phyloP scores from a whole-genome alignment of 2,329 filamentous ascomycete species.

The Sporothrix humicola region DNA sequence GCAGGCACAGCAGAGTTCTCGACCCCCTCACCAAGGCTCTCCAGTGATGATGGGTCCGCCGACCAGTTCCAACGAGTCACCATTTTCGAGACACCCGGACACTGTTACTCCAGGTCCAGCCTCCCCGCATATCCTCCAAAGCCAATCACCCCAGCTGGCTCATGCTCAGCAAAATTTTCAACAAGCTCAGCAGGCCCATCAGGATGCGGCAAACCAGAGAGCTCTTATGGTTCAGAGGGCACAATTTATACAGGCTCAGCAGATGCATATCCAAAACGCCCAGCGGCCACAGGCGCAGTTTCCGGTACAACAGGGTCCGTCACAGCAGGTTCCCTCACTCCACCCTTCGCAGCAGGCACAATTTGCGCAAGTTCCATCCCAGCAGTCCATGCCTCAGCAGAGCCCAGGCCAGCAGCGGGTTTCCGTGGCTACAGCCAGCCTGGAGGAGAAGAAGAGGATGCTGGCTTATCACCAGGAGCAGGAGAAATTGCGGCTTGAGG shows the following conservation, averaged over 20 bases:
- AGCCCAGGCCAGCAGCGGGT: neutral
- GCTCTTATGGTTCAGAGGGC: too few species aligned
- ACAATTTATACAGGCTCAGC: slow-evolving; percentile 22
- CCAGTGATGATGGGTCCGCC: neutral
- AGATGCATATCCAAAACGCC: neutral
- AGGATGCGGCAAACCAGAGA: neutral
- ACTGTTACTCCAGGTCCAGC: neutral
- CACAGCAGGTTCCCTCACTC: neutral
- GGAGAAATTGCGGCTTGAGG: neutral
- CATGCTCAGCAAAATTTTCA: slow-evolving; percentile 21
- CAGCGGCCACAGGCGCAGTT: neutral
- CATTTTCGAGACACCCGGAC: neutral
- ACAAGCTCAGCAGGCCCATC: slow-evolving; percentile 25
- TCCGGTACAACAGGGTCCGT: neutral
- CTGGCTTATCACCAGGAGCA: neutral
- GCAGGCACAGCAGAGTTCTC: neutral
- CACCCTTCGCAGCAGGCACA: slow-evolving; percentile 22
- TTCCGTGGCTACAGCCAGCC: neutral
- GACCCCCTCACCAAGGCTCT: neutral
- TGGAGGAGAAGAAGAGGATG: neutral
- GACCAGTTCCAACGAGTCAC: too few species aligned
- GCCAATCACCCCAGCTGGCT: neutral
- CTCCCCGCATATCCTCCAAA: neutral
- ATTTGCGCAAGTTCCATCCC: neutral
- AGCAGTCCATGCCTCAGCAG: neutral